Conservation (phyloP, 2,329 filamentous ascomycete genomes). For the Lecanoromycetidae sp. region DNA sequence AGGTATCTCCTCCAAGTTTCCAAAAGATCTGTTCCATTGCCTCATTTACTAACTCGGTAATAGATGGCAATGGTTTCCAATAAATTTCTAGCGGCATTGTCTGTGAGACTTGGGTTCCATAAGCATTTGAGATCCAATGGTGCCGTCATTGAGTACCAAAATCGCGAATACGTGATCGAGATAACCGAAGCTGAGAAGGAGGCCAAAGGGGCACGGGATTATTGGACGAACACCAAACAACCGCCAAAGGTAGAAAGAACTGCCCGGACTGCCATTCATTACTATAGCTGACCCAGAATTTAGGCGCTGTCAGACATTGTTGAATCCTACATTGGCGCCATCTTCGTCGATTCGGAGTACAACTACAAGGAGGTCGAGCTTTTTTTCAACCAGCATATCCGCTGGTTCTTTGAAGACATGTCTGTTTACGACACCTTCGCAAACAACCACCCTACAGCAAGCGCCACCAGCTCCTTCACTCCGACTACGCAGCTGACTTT, state of each 20-base stretch:
- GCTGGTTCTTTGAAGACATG: constrained; percentile 76
- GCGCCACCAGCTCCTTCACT: constrained; percentile 1
- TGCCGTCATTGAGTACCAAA: constrained; percentile 39
- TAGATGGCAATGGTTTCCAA: constrained; percentile 95
- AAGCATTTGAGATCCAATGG: constrained; percentile 49
- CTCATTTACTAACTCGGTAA: constrained; percentile 91
- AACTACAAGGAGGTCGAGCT: constrained; percentile 57
- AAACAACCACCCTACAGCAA: constrained; percentile 64
- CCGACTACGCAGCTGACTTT: background rate
- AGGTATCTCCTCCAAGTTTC: constrained; percentile 33
- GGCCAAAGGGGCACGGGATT: constrained; percentile 46
- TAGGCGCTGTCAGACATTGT: constrained; percentile 68
- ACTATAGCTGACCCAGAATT: background rate
- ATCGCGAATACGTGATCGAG: constrained; percentile 45
- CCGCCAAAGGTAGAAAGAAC: constrained; percentile 51
- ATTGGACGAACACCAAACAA: constrained; percentile 52
- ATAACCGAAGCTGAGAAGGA: constrained; percentile 43
- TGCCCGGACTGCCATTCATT: background rate
- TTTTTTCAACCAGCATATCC: constrained; percentile 68
- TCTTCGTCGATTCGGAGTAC: constrained; percentile 83
- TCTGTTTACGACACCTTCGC: constrained; percentile 75
- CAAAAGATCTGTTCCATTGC: constrained; percentile 59
- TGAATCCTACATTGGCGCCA: constrained; percentile 76
- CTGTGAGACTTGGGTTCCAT: constrained; percentile 67
- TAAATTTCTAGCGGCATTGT: constrained; percentile 75